phyloP scores from a whole-genome alignment of 2,329 filamentous ascomycete genomes.

The Clonostachys rhizophaga region DNA sequence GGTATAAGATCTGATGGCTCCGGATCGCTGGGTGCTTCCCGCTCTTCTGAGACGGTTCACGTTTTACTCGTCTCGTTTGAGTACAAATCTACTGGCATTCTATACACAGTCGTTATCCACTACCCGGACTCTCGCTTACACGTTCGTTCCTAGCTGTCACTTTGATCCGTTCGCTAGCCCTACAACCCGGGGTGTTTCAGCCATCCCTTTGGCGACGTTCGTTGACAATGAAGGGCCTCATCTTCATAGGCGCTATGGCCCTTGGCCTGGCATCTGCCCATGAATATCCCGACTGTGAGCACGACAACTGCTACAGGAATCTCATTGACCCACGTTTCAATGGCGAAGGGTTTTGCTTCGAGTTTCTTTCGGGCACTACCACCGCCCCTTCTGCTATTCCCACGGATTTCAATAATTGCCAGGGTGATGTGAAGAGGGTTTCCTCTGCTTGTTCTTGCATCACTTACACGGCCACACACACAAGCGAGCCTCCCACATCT shows the following conservation, averaged over 20 bases:
- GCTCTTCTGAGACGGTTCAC: too few species aligned
- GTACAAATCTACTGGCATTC: too few species aligned
- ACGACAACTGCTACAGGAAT: constrained; percentile 23
- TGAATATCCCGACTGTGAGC: constrained; percentile 1
- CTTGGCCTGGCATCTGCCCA: constrained; percentile 3
- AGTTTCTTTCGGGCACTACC: constrained; percentile 19
- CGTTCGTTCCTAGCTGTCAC: too few species aligned
- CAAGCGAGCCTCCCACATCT: constrained; percentile 3
- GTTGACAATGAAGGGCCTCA: constrained; percentile 4
- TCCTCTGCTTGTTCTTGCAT: constrained; percentile 31
- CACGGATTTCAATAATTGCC: constrained; percentile 21
- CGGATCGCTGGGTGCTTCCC: too few species aligned
- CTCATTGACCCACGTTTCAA: constrained; percentile 22
- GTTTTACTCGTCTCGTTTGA: too few species aligned
- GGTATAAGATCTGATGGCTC: too few species aligned
- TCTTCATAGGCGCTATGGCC: constrained; percentile 2
- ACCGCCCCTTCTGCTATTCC: constrained; percentile 19
- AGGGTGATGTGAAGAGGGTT: constrained; percentile 10
- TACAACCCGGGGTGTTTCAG: too few species aligned
- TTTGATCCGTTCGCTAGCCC: too few species aligned
- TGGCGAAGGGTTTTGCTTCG: constrained; percentile 20
- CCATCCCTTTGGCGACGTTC: too few species aligned
- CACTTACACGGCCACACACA: constrained; percentile 24
- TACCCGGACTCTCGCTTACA: too few species aligned
- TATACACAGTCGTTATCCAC: too few species aligned